These are phyloP conservation scores for Boletus reticuloceps DNA, from an alignment of 768 basidiomycete genomes.

Conservation along the genomic window DNA sequence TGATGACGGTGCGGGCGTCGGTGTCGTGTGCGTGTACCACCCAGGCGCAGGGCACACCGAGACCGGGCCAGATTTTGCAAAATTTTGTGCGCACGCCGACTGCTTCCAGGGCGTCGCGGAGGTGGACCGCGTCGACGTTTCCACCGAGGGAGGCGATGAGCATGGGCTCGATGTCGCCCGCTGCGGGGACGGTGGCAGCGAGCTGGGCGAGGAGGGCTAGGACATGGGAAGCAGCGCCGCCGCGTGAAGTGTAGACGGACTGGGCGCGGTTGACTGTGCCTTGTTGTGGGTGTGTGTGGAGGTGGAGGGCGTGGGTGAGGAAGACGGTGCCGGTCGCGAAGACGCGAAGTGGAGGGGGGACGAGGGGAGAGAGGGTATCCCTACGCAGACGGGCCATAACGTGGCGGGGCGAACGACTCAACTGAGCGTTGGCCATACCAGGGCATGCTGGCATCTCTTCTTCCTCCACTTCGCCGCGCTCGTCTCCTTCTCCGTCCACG, in stretches of 20 bases:
- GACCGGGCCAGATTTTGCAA: slow-evolving; percentile 70
- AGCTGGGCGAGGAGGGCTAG: slow-evolving; percentile 75
- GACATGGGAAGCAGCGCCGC: slow-evolving; percentile 70
- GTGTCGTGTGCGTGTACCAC: slow-evolving; percentile 72
- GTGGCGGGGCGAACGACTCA: neutral
- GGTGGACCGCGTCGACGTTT: slow-evolving; percentile 62
- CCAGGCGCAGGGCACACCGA: slow-evolving; percentile 80
- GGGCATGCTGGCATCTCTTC: neutral
- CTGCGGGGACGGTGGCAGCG: slow-evolving; percentile 25
- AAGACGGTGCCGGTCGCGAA: slow-evolving; percentile 82
- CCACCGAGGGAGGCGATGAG: slow-evolving; percentile 74
- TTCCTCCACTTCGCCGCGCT: too few species aligned
- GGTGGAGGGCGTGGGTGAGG: slow-evolving; percentile 64
- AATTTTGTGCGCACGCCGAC: slow-evolving; percentile 69
- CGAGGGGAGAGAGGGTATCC: slow-evolving; percentile 19
- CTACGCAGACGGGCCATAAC: slow-evolving; percentile 29
- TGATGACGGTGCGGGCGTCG: slow-evolving; percentile 66
- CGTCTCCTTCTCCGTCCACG: neutral
- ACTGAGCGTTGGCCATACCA: neutral
- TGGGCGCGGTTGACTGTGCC: slow-evolving; percentile 65
- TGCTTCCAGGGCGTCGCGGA: slow-evolving; percentile 61
- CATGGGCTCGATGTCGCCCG: slow-evolving; percentile 44
- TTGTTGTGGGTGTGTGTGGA: slow-evolving; percentile 59
- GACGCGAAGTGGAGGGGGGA: slow-evolving; percentile 48
- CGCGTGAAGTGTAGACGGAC: slow-evolving; percentile 62